phyloP scores from a whole-genome alignment of 2,329 filamentous ascomycete genomes.

The Parafenestella ontariensis region DNA sequence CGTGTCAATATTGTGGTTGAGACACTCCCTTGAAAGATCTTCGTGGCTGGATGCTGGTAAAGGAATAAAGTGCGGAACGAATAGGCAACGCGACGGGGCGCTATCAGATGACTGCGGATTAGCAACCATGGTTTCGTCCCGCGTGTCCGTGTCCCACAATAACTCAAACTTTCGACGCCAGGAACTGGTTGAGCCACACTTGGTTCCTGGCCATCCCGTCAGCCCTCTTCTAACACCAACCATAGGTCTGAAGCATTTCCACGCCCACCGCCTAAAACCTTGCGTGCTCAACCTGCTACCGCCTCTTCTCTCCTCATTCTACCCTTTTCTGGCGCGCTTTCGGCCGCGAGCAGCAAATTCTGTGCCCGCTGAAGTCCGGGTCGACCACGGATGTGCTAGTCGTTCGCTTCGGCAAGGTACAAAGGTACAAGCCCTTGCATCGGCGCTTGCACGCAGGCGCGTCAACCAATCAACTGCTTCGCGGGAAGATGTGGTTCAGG shows the following conservation, averaged over 20 bases:
- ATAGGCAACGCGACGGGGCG: conserved; percentile 5
- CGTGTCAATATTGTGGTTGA: conserved; percentile 7
- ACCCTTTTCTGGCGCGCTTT: conserved; percentile 2
- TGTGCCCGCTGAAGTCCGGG: conserved; percentile 18
- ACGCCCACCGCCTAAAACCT: not conserved
- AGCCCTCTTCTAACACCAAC: conserved; percentile 1
- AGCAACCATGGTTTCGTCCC: conserved; percentile 12
- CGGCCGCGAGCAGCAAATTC: conserved; percentile 10
- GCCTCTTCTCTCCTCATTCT: conserved; percentile 1
- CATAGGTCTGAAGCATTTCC: not conserved
- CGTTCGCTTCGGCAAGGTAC: conserved; percentile 52
- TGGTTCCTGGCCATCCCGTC: conserved; percentile 7
- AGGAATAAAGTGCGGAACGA: conserved; percentile 9
- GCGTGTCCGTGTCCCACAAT: conserved; percentile 12
- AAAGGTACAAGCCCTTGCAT: conserved; percentile 48
- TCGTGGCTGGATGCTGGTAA: not conserved
- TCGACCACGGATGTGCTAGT: conserved; percentile 35
- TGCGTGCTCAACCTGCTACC: not conserved
- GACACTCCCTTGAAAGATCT: not conserved
- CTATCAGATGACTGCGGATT: conserved; percentile 23
- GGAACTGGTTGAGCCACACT: conserved; percentile 14
- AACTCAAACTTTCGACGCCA: conserved; percentile 13
- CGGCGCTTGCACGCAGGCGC: conserved; percentile 33
- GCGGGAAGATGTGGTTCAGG: conserved; percentile 21
- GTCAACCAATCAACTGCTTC: conserved; percentile 36